Evolutionary conservation across 2,329 filamentous ascomycete species (phyloP), one percentile per base, ranked within the genome.

Genomic region (Paraphoma sp.): DNA sequence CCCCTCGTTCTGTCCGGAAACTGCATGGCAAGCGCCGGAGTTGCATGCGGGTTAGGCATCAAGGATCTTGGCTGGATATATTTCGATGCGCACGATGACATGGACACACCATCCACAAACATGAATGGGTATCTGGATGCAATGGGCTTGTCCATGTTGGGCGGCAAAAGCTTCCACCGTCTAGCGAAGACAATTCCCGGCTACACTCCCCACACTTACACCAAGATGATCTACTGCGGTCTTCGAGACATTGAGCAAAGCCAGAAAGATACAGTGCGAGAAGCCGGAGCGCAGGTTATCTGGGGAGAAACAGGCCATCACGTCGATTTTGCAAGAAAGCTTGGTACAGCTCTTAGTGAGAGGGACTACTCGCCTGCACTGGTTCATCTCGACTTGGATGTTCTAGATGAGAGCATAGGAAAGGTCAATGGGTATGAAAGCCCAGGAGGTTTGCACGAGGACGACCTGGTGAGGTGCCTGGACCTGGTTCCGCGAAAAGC

Each of bases 51-150:
- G 0, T 51, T 79, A 5, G 23, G 54, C 0, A 52, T 53, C n/a
- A 33, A 53, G 5, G 63, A 70, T 12, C 62, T 77, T 1, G 63
- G 63, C 0, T 78, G 75, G 40, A 63, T 80, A 10, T 81, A 78
- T 67, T 79, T 81, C 47, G 79, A 81, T 45, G 79, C 78, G 2
- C 79, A 81, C 45, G 78, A 80, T 48, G 78, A 81, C 52, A 71
- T 78, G 46, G 73, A 78, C 44, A 75, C 70, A 0, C 76, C 76
- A 0, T 69, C 72, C 18, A 73, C 73, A 28, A 68, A 75, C 5
- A 59, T 66, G 10, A 77, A 74, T 48, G 77, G 76, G 1, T 78
- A 78, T 40, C 65, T 79, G 6, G 77, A 78, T 51, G 71, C 70
- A 0, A 76, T 77, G 72, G 74, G 66, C 0, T 54, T 76, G 4